Evolutionary conservation across 495 filamentous ascomycete genomes (phyloP), one percentile per base, ranked within the genome.

Genomic region (Neurospora pannonica): DNA sequence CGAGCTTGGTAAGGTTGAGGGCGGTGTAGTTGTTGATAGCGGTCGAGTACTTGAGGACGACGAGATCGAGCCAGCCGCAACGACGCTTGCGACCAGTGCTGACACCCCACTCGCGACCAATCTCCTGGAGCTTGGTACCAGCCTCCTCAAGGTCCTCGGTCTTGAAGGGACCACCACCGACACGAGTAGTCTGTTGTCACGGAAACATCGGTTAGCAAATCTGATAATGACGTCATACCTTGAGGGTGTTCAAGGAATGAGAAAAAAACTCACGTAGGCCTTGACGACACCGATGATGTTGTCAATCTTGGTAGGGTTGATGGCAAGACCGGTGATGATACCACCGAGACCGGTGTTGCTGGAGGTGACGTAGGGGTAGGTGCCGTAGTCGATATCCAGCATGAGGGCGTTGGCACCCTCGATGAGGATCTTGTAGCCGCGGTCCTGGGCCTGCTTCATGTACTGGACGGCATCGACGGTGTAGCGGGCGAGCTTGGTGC

Each of bases 51-150:
- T 93, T 91, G 73, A 93, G 81, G n/a, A 96, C 85, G n/a, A 95
- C 91, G 8, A 97, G 87, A 79, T 98, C 94, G 46, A 97, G 87
- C 94, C 93, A 97, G 37, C 94, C 95, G 79, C 94, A 97, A 67
- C 94, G 89, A 28, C 95, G 90, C 76, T 84, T 89, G 71, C 95
- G 89, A 74, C 95, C 94, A 31, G 94, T 97, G 42, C 77, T 60
- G 91, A 97, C 40, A 92, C 92, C 74, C 94, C 94, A 80, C 90
- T 90, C 83, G 74, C 82, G 75, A 38, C 75, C 86, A 77, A 87
- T 82, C 34, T 84, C 75, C 74, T 88, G 85, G 8, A 88, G 82
- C 71, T 85, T 84, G 17, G 39, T 77, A 60, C 83, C 81, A 15
- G 70, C 75, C 72, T 85, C 87, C 77, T 92, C 92, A 70, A 90